These are phyloP conservation scores for Ploettnerulaceae sp. DNA, from an alignment of 2,329 filamentous ascomycete species.

Conservation along the genomic window DNA sequence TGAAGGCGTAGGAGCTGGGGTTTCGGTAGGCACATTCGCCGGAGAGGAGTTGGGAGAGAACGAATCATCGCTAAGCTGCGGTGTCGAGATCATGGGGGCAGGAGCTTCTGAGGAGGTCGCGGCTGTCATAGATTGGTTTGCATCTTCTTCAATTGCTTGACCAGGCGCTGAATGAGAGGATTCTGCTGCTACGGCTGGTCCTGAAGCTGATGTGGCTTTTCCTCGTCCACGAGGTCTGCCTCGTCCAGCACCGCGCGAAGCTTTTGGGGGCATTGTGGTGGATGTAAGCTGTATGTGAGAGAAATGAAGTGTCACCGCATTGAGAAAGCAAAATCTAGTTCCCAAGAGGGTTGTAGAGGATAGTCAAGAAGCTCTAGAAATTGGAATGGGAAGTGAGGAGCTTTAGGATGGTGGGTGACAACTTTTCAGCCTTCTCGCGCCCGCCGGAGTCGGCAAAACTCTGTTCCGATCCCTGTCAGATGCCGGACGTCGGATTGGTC, in stretches of 20 bases:
- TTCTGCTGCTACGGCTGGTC: slow-evolving; percentile 4
- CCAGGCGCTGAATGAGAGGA: too few species aligned
- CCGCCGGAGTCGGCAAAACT: not conserved
- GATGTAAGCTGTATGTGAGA: not conserved
- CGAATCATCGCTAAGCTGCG: slow-evolving; percentile 18
- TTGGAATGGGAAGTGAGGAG: not conserved
- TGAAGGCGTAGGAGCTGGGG: slow-evolving; percentile 30
- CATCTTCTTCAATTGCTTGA: too few species aligned
- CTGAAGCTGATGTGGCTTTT: slow-evolving; percentile 17
- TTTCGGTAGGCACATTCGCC: slow-evolving; percentile 28
- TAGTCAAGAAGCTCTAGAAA: too few species aligned
- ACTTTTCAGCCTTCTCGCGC: slow-evolving; percentile 8
- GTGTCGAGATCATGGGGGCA: slow-evolving; percentile 8
- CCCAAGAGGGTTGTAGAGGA: too few species aligned
- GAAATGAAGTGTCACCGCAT: slow-evolving; percentile 14
- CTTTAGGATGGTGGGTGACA: slow-evolving; percentile 10
- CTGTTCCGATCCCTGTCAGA: too few species aligned
- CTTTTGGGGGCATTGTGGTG: slow-evolving; percentile 29
- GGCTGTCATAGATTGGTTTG: too few species aligned
- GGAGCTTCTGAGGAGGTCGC: too few species aligned
- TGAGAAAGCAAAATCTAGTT: not conserved
- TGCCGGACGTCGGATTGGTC: too few species aligned
- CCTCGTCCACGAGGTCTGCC: slow-evolving; percentile 27
- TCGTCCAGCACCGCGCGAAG: slow-evolving; percentile 17
- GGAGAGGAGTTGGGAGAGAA: slow-evolving; percentile 31